Conservation (phyloP, 768 basidiomycete genomes). For the Boletus pseudopeckii region DNA sequence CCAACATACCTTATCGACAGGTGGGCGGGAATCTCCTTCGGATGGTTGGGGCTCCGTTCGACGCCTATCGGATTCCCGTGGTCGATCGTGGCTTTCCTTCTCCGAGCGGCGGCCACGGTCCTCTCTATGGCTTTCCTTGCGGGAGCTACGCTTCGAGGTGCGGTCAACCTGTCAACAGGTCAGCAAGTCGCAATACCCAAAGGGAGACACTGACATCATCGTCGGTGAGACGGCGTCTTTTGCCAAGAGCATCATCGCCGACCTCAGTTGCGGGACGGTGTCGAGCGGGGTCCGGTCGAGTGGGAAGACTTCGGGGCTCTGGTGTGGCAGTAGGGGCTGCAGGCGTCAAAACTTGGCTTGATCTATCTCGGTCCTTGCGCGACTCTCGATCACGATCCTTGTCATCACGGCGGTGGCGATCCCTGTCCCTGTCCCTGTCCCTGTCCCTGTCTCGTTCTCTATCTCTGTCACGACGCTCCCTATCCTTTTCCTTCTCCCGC, state of each 20-base stretch:
- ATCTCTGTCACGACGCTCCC: slow-evolving; percentile 38
- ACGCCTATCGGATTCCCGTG: slow-evolving; percentile 65
- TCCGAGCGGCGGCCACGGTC: slow-evolving; percentile 68
- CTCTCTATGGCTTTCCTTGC: slow-evolving; percentile 75
- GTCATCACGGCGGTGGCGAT: slow-evolving; percentile 54
- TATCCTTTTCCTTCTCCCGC: slow-evolving; percentile 40
- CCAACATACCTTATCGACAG: slow-evolving; percentile 60
- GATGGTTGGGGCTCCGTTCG: slow-evolving; percentile 57
- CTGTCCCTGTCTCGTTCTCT: slow-evolving; percentile 53
- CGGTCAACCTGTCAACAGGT: slow-evolving; percentile 56
- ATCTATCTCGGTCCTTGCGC: slow-evolving; percentile 58
- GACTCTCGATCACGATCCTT: slow-evolving; percentile 63
- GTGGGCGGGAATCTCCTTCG: slow-evolving; percentile 48
- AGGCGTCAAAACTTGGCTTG: slow-evolving; percentile 34
- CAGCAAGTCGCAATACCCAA: slow-evolving; percentile 5
- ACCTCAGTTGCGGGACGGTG: slow-evolving; percentile 45
- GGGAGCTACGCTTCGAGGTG: slow-evolving; percentile 74
- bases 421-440: slow-evolving; percentile 40
- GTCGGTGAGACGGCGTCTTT: slow-evolving; percentile 63
- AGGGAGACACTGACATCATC: slow-evolving; percentile 59
- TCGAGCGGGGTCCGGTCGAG: slow-evolving; percentile 56
- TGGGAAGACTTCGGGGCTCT: slow-evolving; percentile 57
- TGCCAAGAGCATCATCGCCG: slow-evolving; percentile 66
- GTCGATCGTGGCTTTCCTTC: slow-evolving; percentile 66
- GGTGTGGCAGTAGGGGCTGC: slow-evolving; percentile 27